Percentiles rank a stretch among this genome's conserved stretches.
phyloP scores from a whole-genome alignment of 108 stramenopile species.

The Pseudonitzschia pungens region DNA sequence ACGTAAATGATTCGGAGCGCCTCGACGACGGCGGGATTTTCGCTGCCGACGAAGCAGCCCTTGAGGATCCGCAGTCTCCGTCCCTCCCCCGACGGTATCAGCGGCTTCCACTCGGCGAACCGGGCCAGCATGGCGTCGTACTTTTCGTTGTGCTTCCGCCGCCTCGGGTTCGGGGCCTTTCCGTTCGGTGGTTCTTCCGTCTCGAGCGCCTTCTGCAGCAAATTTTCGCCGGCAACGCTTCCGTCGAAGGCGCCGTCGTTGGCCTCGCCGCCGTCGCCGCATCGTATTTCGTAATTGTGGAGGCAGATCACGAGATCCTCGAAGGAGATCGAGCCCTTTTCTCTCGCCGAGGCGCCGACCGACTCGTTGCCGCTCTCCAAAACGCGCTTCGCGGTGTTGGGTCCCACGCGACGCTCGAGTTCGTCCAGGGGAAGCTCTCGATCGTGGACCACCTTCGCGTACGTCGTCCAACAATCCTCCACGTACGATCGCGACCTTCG shows the following conservation, averaged over 20 bases:
- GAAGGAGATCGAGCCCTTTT: conserved; percentile 12
- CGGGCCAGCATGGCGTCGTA: conserved; percentile 74
- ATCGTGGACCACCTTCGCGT: neutral
- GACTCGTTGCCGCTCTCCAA: conserved; percentile 1
- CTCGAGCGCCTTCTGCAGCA: conserved; percentile 17
- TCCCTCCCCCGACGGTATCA: conserved; percentile 45
- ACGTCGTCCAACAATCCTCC: conserved; percentile 21
- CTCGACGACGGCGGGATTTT: conserved; percentile 63
- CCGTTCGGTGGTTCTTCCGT: neutral
- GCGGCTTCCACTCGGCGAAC: conserved; percentile 70
- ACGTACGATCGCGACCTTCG: conserved; percentile 25
- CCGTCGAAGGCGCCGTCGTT: neutral
- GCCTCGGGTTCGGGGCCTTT: conserved; percentile 16
- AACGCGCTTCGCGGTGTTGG: neutral
- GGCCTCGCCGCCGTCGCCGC: conserved; percentile 1
- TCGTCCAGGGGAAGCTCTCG: conserved; percentile 8
- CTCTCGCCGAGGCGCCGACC: neutral
- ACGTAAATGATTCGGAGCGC: conserved; percentile 80
- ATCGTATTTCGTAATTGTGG: neutral
- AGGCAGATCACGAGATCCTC: conserved; percentile 36
- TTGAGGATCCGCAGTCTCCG: conserved; percentile 66
- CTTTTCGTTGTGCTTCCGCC: conserved; percentile 46
- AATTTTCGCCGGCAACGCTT: neutral
- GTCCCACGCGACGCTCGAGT: neutral
- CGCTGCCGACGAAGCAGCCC: conserved; percentile 81